Base-by-base conservation (phyloP, 768 basidiomycete genomes). In the Trametes cubensis region DNA sequence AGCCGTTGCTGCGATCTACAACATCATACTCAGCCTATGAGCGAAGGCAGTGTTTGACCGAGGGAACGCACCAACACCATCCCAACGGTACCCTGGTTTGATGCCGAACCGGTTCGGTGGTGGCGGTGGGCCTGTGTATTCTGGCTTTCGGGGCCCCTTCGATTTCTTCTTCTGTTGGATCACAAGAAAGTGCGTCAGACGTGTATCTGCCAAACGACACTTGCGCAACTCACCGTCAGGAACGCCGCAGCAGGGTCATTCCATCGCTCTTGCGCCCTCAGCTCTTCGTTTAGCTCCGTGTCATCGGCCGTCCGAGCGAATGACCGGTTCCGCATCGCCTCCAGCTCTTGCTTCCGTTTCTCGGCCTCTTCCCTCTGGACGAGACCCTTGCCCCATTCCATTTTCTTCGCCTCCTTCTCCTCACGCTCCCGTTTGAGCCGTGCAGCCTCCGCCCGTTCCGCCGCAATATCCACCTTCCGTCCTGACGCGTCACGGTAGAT, bases 221-320 rank as follows among this genome's bases (percentile, higher is more conserved):
- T 55, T 52, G 23, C 14, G 44, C 40, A 30, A 70, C 87, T 67
- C 57, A 96, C 95, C 63, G 91, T 90, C 64, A 98, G 74, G 79
- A 98, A 99, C 21, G 87, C 88, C 8, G 94, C 92, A 5, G 95
- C 96, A n/a, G 97, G 97, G 75, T 98, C 97, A 70, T 98, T 96
- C 95, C 95, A 98, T 17, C 93, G 73, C 41, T 91, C 88, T 69
- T 87, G 85, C 21, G 88, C 81, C 75, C 85, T 92, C 75, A 90
- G 74, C 64, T 93, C 89, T 60, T 90, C 88, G 67, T 98, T 99
- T 69, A 99, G 76, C 0, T 90, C 88, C 55, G 74, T 80, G 74
- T 98, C 97, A 67, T 98, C 90, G 4, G 83, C 90, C 67, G 84
- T 82, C 47, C 95, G 79, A 6, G 93, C 89, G 64, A 98, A 89